Base-by-base conservation (phyloP, 306 rosid genomes). In the Acacia crassicarpa region DNA sequence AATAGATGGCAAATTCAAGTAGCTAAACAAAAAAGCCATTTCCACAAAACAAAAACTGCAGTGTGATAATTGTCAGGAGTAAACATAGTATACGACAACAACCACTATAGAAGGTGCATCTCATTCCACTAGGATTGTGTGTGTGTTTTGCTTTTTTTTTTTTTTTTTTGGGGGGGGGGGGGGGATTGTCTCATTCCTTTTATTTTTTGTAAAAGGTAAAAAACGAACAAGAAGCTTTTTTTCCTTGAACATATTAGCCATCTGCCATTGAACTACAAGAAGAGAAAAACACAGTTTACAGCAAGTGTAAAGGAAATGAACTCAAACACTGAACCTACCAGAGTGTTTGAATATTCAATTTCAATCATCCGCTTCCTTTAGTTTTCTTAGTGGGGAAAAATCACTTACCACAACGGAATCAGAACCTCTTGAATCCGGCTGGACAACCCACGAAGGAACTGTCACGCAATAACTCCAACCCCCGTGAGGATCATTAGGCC, bases 401-500 rank as follows among this genome's bases (percentile, higher is more conserved):
- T n/a, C 4, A 32, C 8, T 77, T 89, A 95, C 99, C 87, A 83
- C 90, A 72, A 92, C 91, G 23, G 94, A 90, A 86, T 88, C 90
- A 72, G 95, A 89, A 84, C 87, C 77, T 35, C 82, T 66, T 66
- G 92, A 85, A 86, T 86, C 90, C 73, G 90, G 93, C 82, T 78
- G 86, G 71, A 79, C 72, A 41, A 75, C 71, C 95, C 95, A 93
- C 1, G 99, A 93, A 87, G 98, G 97, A 86, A 95, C 67, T 0
- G 92, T 86, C 48, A 91, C 84, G 61, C 91, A 90, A 81, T 91
- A 95, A 79, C 92, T 89, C 99, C 99, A 95, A 83, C 87, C 90
- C 20, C 83, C 68, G 27, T 63, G 91, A 38, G 95, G 87, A 87
- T 89, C 88, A 73, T 87, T 91, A 1, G 97, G 97, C 98, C 98